Evolutionary conservation across 2,329 filamentous ascomycete species (phyloP), one percentile per base, ranked within the genome.

Genomic region (Aspergillus sp.): DNA sequence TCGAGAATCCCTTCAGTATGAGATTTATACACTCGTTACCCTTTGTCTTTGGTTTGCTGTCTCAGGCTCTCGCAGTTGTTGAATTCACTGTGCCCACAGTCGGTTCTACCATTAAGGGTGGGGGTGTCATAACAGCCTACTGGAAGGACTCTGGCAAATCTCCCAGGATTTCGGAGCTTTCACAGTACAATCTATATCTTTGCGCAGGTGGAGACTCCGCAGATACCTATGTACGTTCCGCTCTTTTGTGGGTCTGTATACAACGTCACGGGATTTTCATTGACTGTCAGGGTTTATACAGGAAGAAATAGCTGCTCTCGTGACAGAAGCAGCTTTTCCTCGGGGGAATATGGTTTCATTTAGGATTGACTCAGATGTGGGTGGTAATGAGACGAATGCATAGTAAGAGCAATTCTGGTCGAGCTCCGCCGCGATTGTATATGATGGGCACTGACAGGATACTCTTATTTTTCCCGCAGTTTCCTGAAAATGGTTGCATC

Each of bases 401-500:
- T 81, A 79, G 77, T 80, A 69, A 50, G 77, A 28, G 4, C 7
- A 38, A 3, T 27, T n/a, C n/a, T 7, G 7, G 9, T 6, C 30
- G 30, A n/a, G 13, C 11, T 33, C 12, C 13, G 3, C 28, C 26
- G 10, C 19, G 11, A 13, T 27, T 33, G 11, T 12, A n/a, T n/a
- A 30, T 40, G 19, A 38, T 27, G 19, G 19, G 19, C 19, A 19
- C 19, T 19, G 19, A 19, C 19, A 19, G 19, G 19, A 19, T 19
- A 19, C 27, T 27, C 19, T 37, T 27, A 32, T 38, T 49, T 33
- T 13, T 39, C 27, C 5, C 34, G 37, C 51, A 81, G 77, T 62
- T 83, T 81, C 60, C 61, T 82, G 11, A 76, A 76, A 50, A 81
- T 86, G 61, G 66, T 78, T 44, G 76, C 80, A 11, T 71, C 72